Evolutionary conservation across 495 filamentous ascomycete species (phyloP).

Genomic region (Aspergillus indologenus): DNA sequence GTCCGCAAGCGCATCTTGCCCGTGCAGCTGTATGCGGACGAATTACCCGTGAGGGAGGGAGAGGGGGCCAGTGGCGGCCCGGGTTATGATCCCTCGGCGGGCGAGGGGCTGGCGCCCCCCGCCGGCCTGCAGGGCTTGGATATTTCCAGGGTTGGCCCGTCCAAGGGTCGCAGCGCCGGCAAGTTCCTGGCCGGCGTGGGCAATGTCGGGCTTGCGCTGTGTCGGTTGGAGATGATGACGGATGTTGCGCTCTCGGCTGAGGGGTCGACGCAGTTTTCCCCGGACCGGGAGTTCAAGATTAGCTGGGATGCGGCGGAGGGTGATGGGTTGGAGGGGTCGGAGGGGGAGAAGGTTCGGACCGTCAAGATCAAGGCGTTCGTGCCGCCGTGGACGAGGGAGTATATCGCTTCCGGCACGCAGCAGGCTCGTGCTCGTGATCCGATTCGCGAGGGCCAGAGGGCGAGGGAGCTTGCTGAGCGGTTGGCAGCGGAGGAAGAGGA

Average conservation of each 20-base stretch:
- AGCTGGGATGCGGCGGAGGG: slow-evolving; percentile 39
- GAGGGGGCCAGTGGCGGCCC: slow-evolving; percentile 35
- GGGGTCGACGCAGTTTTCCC: slow-evolving; percentile 48
- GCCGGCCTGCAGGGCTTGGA: slow-evolving; percentile 37
- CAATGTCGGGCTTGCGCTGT: slow-evolving; percentile 85
- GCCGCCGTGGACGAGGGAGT: slow-evolving; percentile 66
- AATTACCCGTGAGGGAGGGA: slow-evolving; percentile 15
- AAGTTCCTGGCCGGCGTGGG: slow-evolving; percentile 74
- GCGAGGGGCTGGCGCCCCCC: slow-evolving; percentile 18
- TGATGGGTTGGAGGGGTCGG: slow-evolving; percentile 48
- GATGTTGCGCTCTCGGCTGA: slow-evolving; percentile 64
- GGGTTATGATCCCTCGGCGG: slow-evolving; percentile 46
- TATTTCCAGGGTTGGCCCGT: slow-evolving; percentile 44
- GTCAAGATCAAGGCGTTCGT: slow-evolving; percentile 82
- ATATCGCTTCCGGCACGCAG: slow-evolving; percentile 32
- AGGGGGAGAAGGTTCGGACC: slow-evolving; percentile 31
- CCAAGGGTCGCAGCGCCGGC: slow-evolving; percentile 66
- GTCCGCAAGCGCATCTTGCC: slow-evolving; percentile 90
- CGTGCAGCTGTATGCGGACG: slow-evolving; percentile 62
- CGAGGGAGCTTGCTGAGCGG: slow-evolving; percentile 38
- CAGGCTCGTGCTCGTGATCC: slow-evolving; percentile 19
- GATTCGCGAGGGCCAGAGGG: slow-evolving; percentile 32
- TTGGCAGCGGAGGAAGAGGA: slow-evolving; percentile 38
- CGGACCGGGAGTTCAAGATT: slow-evolving; percentile 54
- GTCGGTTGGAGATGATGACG: slow-evolving; percentile 87